These are phyloP conservation scores for Caloboletus firmus DNA, from an alignment of 1,284 basidiomycete species.

Conservation along the genomic window DNA sequence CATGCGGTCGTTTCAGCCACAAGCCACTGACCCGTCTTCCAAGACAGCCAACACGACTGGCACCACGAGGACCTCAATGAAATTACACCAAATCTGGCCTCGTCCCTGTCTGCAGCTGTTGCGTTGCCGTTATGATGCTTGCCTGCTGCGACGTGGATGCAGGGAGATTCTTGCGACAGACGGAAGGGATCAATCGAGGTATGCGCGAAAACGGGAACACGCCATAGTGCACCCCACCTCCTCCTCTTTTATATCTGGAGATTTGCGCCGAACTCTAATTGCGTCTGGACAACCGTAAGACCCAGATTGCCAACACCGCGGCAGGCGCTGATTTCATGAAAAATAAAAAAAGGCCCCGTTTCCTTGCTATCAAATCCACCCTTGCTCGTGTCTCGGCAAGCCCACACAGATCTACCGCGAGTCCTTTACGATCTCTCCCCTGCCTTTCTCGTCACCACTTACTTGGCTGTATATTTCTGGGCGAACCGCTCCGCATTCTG, in stretches of 20 bases:
- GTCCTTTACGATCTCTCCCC: constrained; percentile 20
- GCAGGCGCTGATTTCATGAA: constrained; percentile 29
- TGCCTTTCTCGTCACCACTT: constrained; percentile 35
- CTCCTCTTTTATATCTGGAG: constrained; percentile 32
- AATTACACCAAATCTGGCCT: constrained; percentile 2
- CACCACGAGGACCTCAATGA: constrained; percentile 2
- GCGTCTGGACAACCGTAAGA: constrained; percentile 23
- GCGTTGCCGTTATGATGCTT: constrained; percentile 12
- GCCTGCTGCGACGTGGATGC: constrained; percentile 15
- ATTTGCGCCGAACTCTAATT: constrained; percentile 36
- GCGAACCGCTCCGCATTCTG: constrained; percentile 40
- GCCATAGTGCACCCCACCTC: constrained; percentile 2
- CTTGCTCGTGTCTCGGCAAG: constrained; percentile 35
- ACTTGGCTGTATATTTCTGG: constrained; percentile 34
- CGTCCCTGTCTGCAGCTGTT: background rate
- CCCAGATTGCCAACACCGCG: constrained; percentile 31
- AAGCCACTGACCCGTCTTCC: constrained; percentile 19
- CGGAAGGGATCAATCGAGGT: constrained; percentile 11
- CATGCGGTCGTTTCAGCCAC: constrained; percentile 13
- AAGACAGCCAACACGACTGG: constrained; percentile 11
- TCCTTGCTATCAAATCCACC: constrained; percentile 30
- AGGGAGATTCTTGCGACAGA: background rate
- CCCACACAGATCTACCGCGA: constrained; percentile 29
- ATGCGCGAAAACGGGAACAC: constrained; percentile 20
- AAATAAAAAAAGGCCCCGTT: constrained; percentile 28